phyloP scores from a whole-genome alignment of 2,329 filamentous ascomycete genomes.

The Fusarium siculi region DNA sequence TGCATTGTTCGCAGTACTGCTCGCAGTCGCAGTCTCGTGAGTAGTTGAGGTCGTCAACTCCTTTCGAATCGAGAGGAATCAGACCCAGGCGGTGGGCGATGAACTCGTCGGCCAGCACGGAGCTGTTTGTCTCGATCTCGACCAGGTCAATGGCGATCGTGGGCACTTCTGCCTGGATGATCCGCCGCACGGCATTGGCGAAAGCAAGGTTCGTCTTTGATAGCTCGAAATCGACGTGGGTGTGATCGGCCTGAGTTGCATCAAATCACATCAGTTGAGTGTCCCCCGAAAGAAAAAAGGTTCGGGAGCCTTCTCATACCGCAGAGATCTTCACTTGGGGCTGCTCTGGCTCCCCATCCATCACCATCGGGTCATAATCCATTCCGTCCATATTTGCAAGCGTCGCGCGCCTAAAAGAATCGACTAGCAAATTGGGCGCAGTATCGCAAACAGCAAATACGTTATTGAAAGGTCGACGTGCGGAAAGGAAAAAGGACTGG shows the following conservation, averaged over 20 bases:
- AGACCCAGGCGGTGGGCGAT: constrained; percentile 92
- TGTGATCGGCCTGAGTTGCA: constrained; percentile 73
- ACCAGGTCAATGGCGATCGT: constrained; percentile 96
- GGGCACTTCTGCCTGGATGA: constrained; percentile 93
- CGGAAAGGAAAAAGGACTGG: background rate
- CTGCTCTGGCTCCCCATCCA: constrained; percentile 67
- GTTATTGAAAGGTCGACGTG: background rate
- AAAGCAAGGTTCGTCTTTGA: constrained; percentile 89
- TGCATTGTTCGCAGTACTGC: constrained; percentile 92
- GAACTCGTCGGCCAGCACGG: constrained; percentile 96
- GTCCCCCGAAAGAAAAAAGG: constrained; percentile 1
- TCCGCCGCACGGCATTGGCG: constrained; percentile 90
- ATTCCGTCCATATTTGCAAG: constrained; percentile 56
- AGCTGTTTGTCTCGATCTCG: constrained; percentile 91
- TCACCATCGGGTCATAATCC: constrained; percentile 70
- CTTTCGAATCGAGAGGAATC: constrained; percentile 86
- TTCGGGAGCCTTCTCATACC: constrained; percentile 51
- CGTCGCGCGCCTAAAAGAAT: constrained; percentile 23
- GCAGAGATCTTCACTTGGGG: constrained; percentile 70
- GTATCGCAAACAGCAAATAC: background rate
- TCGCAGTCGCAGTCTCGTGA: constrained; percentile 97
- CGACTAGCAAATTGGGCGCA: constrained; percentile 5
- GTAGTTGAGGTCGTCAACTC: constrained; percentile 85
- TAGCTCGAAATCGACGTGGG: constrained; percentile 91
- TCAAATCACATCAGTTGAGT: constrained; percentile 38